Conservation (phyloP, 257 asterid species). For the Solanum neorickii region DNA sequence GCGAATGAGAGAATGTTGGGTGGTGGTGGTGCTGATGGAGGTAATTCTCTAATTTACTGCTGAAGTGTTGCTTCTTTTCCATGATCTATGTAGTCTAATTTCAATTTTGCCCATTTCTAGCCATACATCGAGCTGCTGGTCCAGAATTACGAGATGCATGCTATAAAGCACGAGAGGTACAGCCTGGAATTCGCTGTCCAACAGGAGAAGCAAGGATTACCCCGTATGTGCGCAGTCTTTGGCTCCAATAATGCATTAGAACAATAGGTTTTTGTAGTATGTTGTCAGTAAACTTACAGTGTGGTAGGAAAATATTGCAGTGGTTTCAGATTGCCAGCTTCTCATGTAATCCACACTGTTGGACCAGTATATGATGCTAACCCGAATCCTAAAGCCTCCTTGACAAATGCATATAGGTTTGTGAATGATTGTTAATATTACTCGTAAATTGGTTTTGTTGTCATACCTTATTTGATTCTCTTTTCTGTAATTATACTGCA, state of each 20-base stretch:
- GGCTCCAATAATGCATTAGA: neutral
- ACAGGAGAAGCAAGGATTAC: slow-evolving; percentile 98
- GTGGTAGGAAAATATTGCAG: slow-evolving; percentile 26
- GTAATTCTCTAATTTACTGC: slow-evolving; percentile 21
- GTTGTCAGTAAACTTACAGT: neutral
- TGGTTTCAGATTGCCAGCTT: slow-evolving; percentile 83
- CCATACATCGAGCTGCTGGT: slow-evolving; percentile 96
- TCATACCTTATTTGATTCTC: neutral
- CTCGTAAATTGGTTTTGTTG: neutral
- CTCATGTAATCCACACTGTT: slow-evolving; percentile 92
- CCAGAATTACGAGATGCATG: slow-evolving; percentile 76
- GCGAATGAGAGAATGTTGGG: slow-evolving; percentile 92
- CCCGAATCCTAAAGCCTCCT: slow-evolving; percentile 46
- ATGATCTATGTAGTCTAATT: neutral
- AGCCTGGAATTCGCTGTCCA: slow-evolving; percentile 87
- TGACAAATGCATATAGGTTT: slow-evolving; percentile 79
- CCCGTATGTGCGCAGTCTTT: slow-evolving; percentile 30
- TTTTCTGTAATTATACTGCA: slow-evolving; percentile 23
- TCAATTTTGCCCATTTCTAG: slow-evolving; percentile 19
- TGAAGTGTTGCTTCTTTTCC: neutral
- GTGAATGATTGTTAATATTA: neutral
- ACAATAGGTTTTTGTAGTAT: neutral
- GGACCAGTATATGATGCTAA: slow-evolving; percentile 71
- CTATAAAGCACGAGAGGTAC: slow-evolving; percentile 66
- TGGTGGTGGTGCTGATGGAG: slow-evolving; percentile 99